Conservation (phyloP, 495 filamentous ascomycete species). For the Margaritispora aquatica region DNA sequence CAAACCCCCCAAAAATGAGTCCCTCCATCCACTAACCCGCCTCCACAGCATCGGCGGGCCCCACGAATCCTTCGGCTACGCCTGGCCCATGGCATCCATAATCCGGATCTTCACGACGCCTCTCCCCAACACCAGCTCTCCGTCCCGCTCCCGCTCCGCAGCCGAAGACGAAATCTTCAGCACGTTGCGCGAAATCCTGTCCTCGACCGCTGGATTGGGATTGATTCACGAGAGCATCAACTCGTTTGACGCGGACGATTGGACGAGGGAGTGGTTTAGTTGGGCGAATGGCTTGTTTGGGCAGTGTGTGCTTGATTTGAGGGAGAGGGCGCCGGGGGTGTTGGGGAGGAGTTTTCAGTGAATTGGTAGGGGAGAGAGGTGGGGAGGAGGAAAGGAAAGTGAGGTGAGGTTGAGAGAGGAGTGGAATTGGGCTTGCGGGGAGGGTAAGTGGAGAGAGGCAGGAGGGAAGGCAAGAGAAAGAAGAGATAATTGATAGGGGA, state of each 20-base stretch:
- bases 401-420: no score
- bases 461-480: no score
- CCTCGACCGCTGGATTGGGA: conserved; percentile 44
- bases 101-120: conserved; percentile 52
- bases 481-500: no score
- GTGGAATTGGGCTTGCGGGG: not conserved
- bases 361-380: not conserved
- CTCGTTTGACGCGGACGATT: conserved; percentile 39
- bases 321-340: conserved; percentile 32
- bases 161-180: conserved; percentile 44
- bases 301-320: conserved; percentile 55
- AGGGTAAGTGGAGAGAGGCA: not conserved
- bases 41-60: conserved; percentile 45
- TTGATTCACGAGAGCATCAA: conserved; percentile 47
- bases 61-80: conserved; percentile 28
- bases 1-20: no score
- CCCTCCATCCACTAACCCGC: no score
- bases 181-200: conserved; percentile 43
- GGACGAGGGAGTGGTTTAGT: conserved; percentile 62
- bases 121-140: conserved; percentile 41
- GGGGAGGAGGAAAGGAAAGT: not conserved
- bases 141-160: no score
- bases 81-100: conserved; percentile 54
- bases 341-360: conserved; percentile 33
- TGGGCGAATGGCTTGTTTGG: conserved; percentile 68